A percentile compares a stretch with the other conserved stretches of the same genome.
Conservation (phyloP, 1,284 basidiomycete species). For the Apiotrichum mycotoxinovorans region DNA sequence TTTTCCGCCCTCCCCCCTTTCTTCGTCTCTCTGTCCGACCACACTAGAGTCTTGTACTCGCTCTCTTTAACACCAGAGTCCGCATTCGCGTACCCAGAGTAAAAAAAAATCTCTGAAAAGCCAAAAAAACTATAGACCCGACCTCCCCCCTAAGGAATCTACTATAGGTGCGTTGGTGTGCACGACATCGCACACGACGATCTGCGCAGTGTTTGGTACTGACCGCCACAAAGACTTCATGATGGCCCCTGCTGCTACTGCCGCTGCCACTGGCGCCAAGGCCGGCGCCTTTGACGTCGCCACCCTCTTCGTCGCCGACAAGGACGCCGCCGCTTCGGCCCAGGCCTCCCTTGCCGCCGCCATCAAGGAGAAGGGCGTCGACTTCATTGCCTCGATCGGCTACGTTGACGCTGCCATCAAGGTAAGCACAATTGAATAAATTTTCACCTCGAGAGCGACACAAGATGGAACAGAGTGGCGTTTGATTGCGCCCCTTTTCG, state of each 20-base stretch:
- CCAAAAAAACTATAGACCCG: slow-evolving; percentile 6
- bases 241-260: slow-evolving; percentile 48
- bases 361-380: slow-evolving; percentile 80
- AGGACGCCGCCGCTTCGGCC: slow-evolving; percentile 62
- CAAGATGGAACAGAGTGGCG: no score
- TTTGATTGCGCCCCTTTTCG: not conserved
- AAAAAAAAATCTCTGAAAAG: not conserved
- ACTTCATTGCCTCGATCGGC: slow-evolving; percentile 70
- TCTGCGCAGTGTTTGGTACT: not conserved
- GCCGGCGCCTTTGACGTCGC: slow-evolving; percentile 48
- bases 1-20: not conserved
- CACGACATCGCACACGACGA: not conserved
- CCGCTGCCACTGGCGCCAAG: slow-evolving; percentile 39
- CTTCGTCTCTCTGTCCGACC: slow-evolving; percentile 4
- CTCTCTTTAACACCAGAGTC: not conserved
- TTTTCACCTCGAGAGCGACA: not conserved
- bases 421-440: slow-evolving; percentile 42
- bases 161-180: slow-evolving; percentile 1
- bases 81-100: not conserved
- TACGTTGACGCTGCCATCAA: slow-evolving; percentile 78
- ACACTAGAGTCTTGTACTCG: slow-evolving; percentile 4
- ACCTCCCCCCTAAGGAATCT: not conserved
- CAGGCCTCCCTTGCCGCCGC: slow-evolving; percentile 66
- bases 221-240: slow-evolving; percentile 18
- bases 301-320: slow-evolving; percentile 51